Evolutionary conservation across 2,329 filamentous ascomycete species (phyloP).

Genomic region (Shiraia bambusicola): DNA sequence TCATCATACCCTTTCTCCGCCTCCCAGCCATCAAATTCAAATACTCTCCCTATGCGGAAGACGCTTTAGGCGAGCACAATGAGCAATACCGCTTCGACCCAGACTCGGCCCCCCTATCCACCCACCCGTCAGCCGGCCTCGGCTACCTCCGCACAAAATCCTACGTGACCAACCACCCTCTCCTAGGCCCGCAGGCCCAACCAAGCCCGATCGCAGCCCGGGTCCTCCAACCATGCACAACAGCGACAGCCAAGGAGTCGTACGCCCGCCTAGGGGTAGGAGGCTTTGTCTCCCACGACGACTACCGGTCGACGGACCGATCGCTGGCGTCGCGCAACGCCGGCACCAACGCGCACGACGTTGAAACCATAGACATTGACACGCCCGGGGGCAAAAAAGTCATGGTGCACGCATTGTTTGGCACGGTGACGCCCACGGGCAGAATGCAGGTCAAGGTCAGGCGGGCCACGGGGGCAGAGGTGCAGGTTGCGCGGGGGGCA

Average conservation of each 20-base stretch:
- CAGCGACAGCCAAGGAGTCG: conserved; percentile 14
- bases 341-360: conserved; percentile 13
- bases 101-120: conserved; percentile 53
- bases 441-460: conserved; percentile 31
- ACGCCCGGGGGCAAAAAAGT: conserved; percentile 55
- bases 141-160: conserved; percentile 60
- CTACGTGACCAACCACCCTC: conserved; percentile 60
- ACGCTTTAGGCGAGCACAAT: conserved; percentile 33
- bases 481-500: conserved; percentile 26
- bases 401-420: conserved; percentile 52
- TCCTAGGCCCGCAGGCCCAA: conserved; percentile 59
- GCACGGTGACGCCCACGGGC: conserved; percentile 32
- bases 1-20: conserved; percentile 59
- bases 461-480: conserved; percentile 23
- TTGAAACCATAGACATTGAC: conserved; percentile 46
- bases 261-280: conserved; percentile 47
- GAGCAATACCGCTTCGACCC: conserved; percentile 30
- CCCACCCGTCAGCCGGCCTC: conserved; percentile 66
- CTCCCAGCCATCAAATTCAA: conserved; percentile 49
- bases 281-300: conserved; percentile 47
- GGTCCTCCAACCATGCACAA: conserved; percentile 50
- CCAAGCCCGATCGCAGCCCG: conserved; percentile 59
- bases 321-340: conserved; percentile 23
- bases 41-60: conserved; percentile 13
- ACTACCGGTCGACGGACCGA: conserved; percentile 34